phyloP scores from a whole-genome alignment of 2,329 filamentous ascomycete genomes.

The Celoporthe dispersa region DNA sequence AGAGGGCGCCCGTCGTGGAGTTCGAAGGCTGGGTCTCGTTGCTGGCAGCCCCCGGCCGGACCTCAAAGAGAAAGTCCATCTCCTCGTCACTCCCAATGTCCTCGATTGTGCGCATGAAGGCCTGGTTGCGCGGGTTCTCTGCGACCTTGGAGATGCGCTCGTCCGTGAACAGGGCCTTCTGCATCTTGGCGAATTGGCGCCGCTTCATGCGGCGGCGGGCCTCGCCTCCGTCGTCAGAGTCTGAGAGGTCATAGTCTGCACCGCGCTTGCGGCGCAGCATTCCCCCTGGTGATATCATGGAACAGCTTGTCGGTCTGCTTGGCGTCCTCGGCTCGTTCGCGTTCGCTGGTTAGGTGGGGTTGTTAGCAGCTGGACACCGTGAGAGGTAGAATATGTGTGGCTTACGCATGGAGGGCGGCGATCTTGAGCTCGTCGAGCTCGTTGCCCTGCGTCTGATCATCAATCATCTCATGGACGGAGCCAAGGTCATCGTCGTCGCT shows the following conservation, averaged over 20 bases:
- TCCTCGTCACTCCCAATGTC: constrained; percentile 78
- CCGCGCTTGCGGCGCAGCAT: constrained; percentile 83
- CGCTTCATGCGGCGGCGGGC: constrained; percentile 80
- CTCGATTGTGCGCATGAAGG: constrained; percentile 89
- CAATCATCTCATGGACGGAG: constrained; percentile 84
- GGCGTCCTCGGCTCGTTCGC: constrained; percentile 79
- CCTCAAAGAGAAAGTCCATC: constrained; percentile 67
- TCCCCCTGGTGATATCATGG: constrained; percentile 89
- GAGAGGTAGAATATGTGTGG: constrained; percentile 38
- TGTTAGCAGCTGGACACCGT: constrained; percentile 3
- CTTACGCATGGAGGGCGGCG: constrained; percentile 88
- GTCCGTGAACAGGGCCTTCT: constrained; percentile 83
- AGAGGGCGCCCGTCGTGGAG: constrained; percentile 43
- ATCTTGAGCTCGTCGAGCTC: constrained; percentile 80
- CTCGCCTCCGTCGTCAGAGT: constrained; percentile 87
- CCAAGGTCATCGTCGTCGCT: constrained; percentile 74
- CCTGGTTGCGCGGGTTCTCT: constrained; percentile 83
- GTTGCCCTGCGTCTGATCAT: constrained; percentile 76
- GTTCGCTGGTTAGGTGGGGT: constrained; percentile 59
- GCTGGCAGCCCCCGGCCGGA: constrained; percentile 43
- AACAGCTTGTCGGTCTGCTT: constrained; percentile 89
- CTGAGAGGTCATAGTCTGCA: constrained; percentile 81
- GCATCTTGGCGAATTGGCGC: constrained; percentile 87
- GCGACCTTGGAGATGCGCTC: constrained; percentile 91
- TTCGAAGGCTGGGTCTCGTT: constrained; percentile 36